Conservation (phyloP, 768 basidiomycete genomes). For the Termitomyces bulborhizus region DNA sequence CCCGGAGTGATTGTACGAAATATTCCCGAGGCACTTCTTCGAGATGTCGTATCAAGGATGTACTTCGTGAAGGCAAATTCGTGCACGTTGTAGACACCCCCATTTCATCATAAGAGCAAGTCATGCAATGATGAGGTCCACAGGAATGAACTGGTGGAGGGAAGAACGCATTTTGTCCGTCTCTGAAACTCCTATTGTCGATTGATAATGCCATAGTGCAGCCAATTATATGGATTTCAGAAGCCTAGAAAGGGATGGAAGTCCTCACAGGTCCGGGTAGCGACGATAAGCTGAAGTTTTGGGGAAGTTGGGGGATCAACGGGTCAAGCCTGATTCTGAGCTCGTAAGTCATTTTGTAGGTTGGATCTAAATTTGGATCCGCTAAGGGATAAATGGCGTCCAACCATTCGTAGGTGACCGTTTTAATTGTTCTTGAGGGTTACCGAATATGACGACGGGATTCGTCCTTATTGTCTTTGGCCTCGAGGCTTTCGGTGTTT, state of each 20-base stretch:
- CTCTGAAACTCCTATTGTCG: constrained; percentile 22
- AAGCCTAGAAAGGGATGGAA: constrained; percentile 24
- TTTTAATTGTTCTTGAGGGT: constrained; percentile 30
- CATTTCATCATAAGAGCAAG: constrained; percentile 6
- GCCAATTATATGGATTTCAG: constrained; percentile 5
- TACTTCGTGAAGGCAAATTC: constrained; percentile 20
- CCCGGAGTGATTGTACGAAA: constrained; percentile 63
- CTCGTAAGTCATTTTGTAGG: constrained; percentile 10
- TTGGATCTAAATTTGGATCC: constrained; percentile 13
- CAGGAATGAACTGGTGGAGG: constrained; percentile 28
- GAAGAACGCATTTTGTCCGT: constrained; percentile 1
- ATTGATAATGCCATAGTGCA: constrained; percentile 17
- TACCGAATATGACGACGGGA: constrained; percentile 20
- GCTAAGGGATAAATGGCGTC: constrained; percentile 10
- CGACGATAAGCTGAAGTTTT: constrained; percentile 11
- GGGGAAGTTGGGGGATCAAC: constrained; percentile 15
- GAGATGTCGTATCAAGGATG: constrained; percentile 34
- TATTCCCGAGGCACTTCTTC: constrained; percentile 66
- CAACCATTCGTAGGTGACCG: constrained; percentile 8
- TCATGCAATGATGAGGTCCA: constrained; percentile 34
- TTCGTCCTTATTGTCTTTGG: constrained; percentile 37
- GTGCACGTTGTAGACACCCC: constrained; percentile 4
- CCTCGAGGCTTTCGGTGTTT: constrained; percentile 14
- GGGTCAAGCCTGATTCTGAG: neutral
- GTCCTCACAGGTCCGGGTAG: constrained; percentile 19